Evolutionary conservation across 192 early-diverging fungal genomes (phyloP).

Genomic region (Blastocladiella britannica): DNA sequence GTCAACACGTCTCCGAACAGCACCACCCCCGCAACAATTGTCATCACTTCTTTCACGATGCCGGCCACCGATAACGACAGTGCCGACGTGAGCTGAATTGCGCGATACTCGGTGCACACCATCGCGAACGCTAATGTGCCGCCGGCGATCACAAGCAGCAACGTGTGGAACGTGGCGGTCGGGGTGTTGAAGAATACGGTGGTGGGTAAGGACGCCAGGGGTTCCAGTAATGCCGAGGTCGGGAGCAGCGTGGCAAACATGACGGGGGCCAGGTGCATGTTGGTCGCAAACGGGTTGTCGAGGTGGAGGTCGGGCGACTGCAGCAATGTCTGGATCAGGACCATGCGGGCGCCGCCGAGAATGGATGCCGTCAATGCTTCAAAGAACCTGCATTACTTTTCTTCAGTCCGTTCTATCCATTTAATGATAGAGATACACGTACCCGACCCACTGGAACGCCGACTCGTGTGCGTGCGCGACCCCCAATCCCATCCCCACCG

Average conservation of each 20-base stretch:
- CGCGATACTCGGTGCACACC: conserved; percentile 64
- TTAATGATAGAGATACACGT: conserved; percentile 26
- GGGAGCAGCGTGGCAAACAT: conserved; percentile 42
- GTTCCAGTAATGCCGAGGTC: conserved; percentile 47
- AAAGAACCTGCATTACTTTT: conserved; percentile 43
- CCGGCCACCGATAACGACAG: conserved; percentile 77
- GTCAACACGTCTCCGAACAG: conserved; percentile 73
- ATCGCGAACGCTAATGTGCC: conserved; percentile 71
- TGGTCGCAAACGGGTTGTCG: conserved; percentile 74
- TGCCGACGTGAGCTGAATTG: conserved; percentile 65
- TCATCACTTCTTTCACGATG: conserved; percentile 69
- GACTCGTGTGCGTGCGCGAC: conserved; percentile 66
- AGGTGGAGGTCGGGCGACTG: conserved; percentile 51
- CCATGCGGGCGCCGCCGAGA: conserved; percentile 75
- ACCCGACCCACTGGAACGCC: conserved; percentile 31
- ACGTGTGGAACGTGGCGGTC: conserved; percentile 11
- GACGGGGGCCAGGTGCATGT: conserved; percentile 59
- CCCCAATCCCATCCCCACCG: conserved; percentile 67
- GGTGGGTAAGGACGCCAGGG: conserved; percentile 14
- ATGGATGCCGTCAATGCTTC: conserved; percentile 59
- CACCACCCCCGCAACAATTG: conserved; percentile 44
- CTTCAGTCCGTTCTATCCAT: no score
- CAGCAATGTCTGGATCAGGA: conserved; percentile 66
- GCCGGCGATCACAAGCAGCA: conserved; percentile 43
- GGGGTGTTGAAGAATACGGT: conserved; percentile 23